A percentile compares a stretch with the other conserved stretches of the same genome.
phyloP scores from a whole-genome alignment of 2,329 filamentous ascomycete genomes.

The Fusarium tuaranense region DNA sequence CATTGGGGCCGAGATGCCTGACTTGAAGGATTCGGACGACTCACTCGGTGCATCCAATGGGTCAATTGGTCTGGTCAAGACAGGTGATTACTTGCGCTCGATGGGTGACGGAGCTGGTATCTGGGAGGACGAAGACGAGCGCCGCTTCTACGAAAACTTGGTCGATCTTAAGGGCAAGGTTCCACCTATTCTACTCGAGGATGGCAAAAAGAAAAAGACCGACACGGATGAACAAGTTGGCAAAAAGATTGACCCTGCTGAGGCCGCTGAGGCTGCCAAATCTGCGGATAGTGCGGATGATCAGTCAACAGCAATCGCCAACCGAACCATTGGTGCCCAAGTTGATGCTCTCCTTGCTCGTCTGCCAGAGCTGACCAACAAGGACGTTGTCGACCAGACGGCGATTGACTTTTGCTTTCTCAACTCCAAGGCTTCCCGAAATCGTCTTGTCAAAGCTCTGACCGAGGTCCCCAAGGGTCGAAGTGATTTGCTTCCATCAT shows the following conservation, averaged over 20 bases:
- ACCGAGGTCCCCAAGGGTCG: slow-evolving; percentile 96
- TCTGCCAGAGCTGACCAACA: slow-evolving; percentile 90
- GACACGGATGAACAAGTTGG: slow-evolving; percentile 86
- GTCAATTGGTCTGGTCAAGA: slow-evolving; percentile 92
- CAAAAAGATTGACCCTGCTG: slow-evolving; percentile 73
- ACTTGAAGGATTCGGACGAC: slow-evolving; percentile 86
- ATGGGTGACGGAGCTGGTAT: slow-evolving; percentile 93
- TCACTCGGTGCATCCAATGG: slow-evolving; percentile 74
- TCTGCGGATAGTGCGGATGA: slow-evolving; percentile 74
- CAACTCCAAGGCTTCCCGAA: slow-evolving; percentile 97
- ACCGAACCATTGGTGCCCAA: slow-evolving; percentile 97
- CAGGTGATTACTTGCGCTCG: slow-evolving; percentile 90
- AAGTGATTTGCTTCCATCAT: slow-evolving; percentile 88
- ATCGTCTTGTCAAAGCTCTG: slow-evolving; percentile 90
- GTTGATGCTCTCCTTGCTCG: slow-evolving; percentile 90
- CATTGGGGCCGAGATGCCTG: slow-evolving; percentile 92
- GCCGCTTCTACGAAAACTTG: slow-evolving; percentile 97
- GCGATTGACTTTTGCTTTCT: slow-evolving; percentile 98
- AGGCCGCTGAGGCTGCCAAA: slow-evolving; percentile 64
- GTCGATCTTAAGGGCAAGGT: slow-evolving; percentile 97
- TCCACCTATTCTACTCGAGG: slow-evolving; percentile 91
- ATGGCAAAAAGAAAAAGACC: slow-evolving; percentile 91
- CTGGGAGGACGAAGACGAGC: slow-evolving; percentile 98
- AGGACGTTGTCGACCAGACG: slow-evolving; percentile 90
- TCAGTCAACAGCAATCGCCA: slow-evolving; percentile 92